These are phyloP conservation scores for Colletotrichum plurivorum DNA, from an alignment of 2,329 filamentous ascomycete species.

Conservation along the genomic window DNA sequence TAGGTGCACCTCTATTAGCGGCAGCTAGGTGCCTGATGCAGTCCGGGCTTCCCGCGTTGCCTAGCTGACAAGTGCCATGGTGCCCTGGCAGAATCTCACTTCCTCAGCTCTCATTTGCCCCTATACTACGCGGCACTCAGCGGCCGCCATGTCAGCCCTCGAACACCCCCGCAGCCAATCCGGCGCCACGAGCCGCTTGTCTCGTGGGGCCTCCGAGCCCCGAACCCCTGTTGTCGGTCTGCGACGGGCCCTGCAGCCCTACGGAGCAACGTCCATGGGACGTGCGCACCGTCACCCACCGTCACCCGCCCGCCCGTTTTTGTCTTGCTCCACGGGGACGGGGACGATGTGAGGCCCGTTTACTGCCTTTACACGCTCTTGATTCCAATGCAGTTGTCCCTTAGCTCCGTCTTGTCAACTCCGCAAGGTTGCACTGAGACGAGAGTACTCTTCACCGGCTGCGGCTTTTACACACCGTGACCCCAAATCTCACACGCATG, in stretches of 20 bases:
- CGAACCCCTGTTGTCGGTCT: constrained; percentile 35
- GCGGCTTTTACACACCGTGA: not conserved
- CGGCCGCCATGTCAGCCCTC: constrained; percentile 31
- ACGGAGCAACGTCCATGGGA: constrained; percentile 29
- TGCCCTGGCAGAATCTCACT: constrained; percentile 30
- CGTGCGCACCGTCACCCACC: constrained; percentile 21
- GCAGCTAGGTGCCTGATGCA: not conserved
- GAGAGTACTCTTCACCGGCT: constrained; percentile 2
- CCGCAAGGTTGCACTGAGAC: constrained; percentile 1
- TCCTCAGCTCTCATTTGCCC: constrained; percentile 35
- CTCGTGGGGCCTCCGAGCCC: constrained; percentile 36
- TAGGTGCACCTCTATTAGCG: too few relatives aligned
- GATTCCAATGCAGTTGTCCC: not conserved
- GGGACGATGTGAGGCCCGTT: too few relatives aligned
- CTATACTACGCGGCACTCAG: constrained; percentile 35
- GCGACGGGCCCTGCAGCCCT: constrained; percentile 38
- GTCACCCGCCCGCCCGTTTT: constrained; percentile 1
- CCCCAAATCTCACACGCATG: constrained; percentile 13
- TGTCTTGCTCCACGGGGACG: not conserved
- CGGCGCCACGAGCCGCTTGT: constrained; percentile 21
- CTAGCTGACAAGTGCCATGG: constrained; percentile 32
- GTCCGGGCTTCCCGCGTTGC: constrained; percentile 36
- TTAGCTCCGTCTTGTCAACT: constrained; percentile 7
- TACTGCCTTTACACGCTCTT: too few relatives aligned
- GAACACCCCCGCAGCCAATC: constrained; percentile 22